Evolutionary conservation across 768 basidiomycete species (phyloP).

Genomic region (Galerina marginata): DNA sequence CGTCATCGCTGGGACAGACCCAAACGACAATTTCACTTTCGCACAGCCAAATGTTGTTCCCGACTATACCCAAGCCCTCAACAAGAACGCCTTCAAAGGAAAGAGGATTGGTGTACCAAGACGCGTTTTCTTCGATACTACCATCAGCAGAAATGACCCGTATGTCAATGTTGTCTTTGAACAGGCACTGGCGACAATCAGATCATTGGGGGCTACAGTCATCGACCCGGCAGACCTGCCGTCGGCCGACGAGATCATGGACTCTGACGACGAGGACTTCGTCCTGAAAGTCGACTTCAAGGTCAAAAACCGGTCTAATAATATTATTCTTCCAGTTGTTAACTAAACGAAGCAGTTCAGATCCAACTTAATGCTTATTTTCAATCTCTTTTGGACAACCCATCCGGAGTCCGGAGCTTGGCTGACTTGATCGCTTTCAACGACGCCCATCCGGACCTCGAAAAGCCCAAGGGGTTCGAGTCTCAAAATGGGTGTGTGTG

Average conservation of each 20-base stretch:
- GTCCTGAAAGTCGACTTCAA: slow-evolving; percentile 63
- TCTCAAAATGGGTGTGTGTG: slow-evolving; percentile 40
- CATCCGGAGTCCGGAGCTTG: slow-evolving; percentile 57
- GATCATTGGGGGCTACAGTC: slow-evolving; percentile 50
- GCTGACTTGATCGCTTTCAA: slow-evolving; percentile 66
- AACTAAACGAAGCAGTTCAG: slow-evolving; percentile 32
- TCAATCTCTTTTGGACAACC: slow-evolving; percentile 50
- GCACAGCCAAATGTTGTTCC: slow-evolving; percentile 57
- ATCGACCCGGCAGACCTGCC: slow-evolving; percentile 69
- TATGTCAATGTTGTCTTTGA: slow-evolving; percentile 42
- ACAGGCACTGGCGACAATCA: slow-evolving; percentile 39
- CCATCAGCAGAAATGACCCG: slow-evolving; percentile 20
- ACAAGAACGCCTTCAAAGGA: slow-evolving; percentile 49
- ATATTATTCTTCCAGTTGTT: background rate
- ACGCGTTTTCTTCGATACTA: slow-evolving; percentile 37
- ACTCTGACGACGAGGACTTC: slow-evolving; percentile 55
- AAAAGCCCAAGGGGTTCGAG: slow-evolving; percentile 45
- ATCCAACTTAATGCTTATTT: slow-evolving; percentile 57
- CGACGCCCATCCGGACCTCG: slow-evolving; percentile 53
- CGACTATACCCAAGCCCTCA: slow-evolving; percentile 58
- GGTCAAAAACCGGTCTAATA: slow-evolving; percentile 34
- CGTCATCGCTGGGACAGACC: slow-evolving; percentile 58
- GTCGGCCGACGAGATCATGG: slow-evolving; percentile 51
- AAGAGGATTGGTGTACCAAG: slow-evolving; percentile 61
- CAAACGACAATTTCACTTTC: slow-evolving; percentile 58